Percentiles rank a stretch among this genome's conserved stretches.
Evolutionary conservation across 176 grass and related monocot species (phyloP).

Genomic region (Zizania latifolia): DNA sequence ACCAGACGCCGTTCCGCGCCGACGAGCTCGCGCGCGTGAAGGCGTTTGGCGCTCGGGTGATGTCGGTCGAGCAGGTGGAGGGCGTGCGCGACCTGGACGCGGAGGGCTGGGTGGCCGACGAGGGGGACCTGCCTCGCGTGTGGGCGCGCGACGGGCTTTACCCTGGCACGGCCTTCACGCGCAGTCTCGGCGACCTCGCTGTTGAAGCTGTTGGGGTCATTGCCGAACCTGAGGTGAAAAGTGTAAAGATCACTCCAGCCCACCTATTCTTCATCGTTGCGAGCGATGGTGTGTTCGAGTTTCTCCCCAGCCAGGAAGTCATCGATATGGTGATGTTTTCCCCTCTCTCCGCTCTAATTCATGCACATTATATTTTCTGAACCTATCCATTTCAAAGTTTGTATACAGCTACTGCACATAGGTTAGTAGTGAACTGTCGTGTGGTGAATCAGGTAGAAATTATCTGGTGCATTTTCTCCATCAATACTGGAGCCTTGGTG

Average conservation of each 20-base stretch:
- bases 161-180: slow-evolving; percentile 88
- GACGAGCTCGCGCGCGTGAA: slow-evolving; percentile 86
- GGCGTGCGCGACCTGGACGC: slow-evolving; percentile 42
- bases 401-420: neutral
- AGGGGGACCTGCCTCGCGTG: slow-evolving; percentile 87
- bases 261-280: slow-evolving; percentile 86
- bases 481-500: neutral
- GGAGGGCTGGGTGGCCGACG: slow-evolving; percentile 47
- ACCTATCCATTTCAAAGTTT: neutral
- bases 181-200: slow-evolving; percentile 76
- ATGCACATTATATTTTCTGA: neutral
- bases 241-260: slow-evolving; percentile 53
- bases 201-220: slow-evolving; percentile 77
- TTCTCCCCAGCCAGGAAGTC: slow-evolving; percentile 86
- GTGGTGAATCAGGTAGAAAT: neutral
- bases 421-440: neutral
- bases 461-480: neutral
- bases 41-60: slow-evolving; percentile 69
- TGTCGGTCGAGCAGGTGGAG: slow-evolving; percentile 84
- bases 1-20: slow-evolving; percentile 92
- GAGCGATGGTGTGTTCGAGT: slow-evolving; percentile 92
- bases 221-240: slow-evolving; percentile 74
- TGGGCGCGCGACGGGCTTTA: slow-evolving; percentile 87
- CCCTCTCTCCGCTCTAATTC: neutral
- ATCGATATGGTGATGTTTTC: slow-evolving; percentile 66